Conservation (phyloP, 2,329 filamentous ascomycete species). For the Ophiostoma ips region DNA sequence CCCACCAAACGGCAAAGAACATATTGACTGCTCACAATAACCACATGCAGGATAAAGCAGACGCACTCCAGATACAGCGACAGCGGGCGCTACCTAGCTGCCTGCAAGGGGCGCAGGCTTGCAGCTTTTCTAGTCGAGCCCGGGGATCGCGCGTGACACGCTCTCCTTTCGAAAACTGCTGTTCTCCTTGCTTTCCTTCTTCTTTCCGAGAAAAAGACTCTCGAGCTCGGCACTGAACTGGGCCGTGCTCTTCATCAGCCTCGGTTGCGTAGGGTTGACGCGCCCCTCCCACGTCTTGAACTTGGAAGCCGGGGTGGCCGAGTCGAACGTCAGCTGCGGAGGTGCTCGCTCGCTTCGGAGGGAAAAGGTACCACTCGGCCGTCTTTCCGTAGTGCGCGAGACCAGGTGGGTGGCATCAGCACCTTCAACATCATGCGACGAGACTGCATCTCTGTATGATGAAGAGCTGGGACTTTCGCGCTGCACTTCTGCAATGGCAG, state of each 20-base stretch:
- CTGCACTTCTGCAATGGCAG: neutral
- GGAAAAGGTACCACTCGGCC: constrained; percentile 8
- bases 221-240: constrained; percentile 14
- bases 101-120: neutral
- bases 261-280: constrained; percentile 5
- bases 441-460: constrained; percentile 6
- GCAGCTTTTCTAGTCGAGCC: neutral
- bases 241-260: constrained; percentile 12
- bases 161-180: neutral
- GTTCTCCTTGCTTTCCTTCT: constrained; percentile 4
- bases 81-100: neutral
- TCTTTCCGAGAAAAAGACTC: constrained; percentile 10
- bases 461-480: constrained; percentile 1
- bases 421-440: neutral
- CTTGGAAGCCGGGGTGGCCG: constrained; percentile 10
- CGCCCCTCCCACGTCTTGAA: constrained; percentile 15
- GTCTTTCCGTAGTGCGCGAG: neutral
- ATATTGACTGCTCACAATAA: neutral
- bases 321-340: neutral
- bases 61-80: neutral
- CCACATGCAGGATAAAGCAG: neutral
- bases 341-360: constrained; percentile 11
- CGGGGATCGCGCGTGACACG: neutral
- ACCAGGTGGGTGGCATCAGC: neutral
- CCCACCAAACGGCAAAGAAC: neutral